Conservation (phyloP, 1,284 basidiomycete genomes). For the Ceratobasidium sp. region DNA sequence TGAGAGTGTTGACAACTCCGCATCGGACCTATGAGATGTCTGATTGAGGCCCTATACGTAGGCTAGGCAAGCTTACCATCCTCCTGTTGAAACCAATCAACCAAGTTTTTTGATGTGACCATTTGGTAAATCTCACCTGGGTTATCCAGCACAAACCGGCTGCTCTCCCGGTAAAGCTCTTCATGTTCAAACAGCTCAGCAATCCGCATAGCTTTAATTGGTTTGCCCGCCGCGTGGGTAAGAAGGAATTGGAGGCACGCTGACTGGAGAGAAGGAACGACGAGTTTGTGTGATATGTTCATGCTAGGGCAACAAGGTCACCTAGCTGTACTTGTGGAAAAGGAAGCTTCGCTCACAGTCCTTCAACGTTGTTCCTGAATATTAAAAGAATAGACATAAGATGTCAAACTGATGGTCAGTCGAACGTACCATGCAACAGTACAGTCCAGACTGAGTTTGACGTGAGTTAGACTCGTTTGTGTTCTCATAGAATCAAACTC, state of each 20-base stretch:
- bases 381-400: background rate
- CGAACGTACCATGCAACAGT: slow-evolving; percentile 79
- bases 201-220: slow-evolving; percentile 91
- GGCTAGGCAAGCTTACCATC: slow-evolving; percentile 66
- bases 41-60: background rate
- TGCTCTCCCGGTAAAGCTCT: slow-evolving; percentile 89
- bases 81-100: slow-evolving; percentile 54
- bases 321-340: slow-evolving; percentile 51
- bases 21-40: slow-evolving; percentile 63
- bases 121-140: slow-evolving; percentile 65
- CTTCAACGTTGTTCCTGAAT: slow-evolving; percentile 84
- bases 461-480: background rate
- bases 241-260: slow-evolving; percentile 89
- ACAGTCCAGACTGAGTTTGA: slow-evolving; percentile 76
- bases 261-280: slow-evolving; percentile 82
- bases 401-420: background rate
- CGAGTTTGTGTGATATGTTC: slow-evolving; percentile 88
- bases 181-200: slow-evolving; percentile 89
- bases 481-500: slow-evolving; percentile 33
- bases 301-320: slow-evolving; percentile 59
- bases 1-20: slow-evolving; percentile 83
- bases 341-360: slow-evolving; percentile 62
- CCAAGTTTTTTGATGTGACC: background rate
- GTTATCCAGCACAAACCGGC: slow-evolving; percentile 91
- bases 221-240: slow-evolving; percentile 90